A percentile compares a stretch with the other conserved stretches of the same genome.
Conservation (phyloP, 768 basidiomycete species). For the Mycena galericulata region DNA sequence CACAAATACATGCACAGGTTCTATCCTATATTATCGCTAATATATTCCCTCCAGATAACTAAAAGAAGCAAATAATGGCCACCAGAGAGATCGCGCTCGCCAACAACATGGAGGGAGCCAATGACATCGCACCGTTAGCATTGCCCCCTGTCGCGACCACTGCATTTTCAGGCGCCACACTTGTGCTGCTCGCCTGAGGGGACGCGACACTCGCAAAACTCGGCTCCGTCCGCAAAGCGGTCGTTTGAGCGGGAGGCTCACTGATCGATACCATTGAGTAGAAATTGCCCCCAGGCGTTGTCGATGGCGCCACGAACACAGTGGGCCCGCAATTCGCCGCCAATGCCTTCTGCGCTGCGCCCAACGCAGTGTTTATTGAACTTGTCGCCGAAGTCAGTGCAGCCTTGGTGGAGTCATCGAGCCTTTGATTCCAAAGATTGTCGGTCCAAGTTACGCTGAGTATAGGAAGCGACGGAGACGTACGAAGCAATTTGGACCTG, state of each 20-base stretch:
- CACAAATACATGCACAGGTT: too few species aligned
- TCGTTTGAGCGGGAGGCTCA: background rate
- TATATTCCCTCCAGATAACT: background rate
- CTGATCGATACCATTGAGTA: slow-evolving; percentile 1
- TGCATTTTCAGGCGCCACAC: background rate
- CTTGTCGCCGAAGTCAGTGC: background rate
- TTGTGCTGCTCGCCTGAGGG: background rate
- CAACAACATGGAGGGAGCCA: background rate
- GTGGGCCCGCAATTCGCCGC: background rate
- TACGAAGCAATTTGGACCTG: slow-evolving; percentile 2
- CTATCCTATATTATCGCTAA: background rate
- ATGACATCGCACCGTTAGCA: background rate
- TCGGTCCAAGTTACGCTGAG: background rate
- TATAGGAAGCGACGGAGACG: background rate
- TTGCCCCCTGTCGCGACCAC: background rate
- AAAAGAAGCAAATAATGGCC: background rate
- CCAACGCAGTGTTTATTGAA: background rate
- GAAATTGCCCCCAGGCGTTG: background rate
- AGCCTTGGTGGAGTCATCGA: background rate
- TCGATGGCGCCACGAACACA: slow-evolving; percentile 3
- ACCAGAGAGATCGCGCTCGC: background rate
- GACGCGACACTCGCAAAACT: slow-evolving; percentile 3
- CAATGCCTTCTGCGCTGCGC: background rate
- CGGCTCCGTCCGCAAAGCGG: background rate
- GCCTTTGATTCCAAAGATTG: background rate